Percentiles rank a stretch among this genome's conserved stretches.
Evolutionary conservation across 176 grass and related monocot species (phyloP).

Genomic region (Triticum dicoccoides): DNA sequence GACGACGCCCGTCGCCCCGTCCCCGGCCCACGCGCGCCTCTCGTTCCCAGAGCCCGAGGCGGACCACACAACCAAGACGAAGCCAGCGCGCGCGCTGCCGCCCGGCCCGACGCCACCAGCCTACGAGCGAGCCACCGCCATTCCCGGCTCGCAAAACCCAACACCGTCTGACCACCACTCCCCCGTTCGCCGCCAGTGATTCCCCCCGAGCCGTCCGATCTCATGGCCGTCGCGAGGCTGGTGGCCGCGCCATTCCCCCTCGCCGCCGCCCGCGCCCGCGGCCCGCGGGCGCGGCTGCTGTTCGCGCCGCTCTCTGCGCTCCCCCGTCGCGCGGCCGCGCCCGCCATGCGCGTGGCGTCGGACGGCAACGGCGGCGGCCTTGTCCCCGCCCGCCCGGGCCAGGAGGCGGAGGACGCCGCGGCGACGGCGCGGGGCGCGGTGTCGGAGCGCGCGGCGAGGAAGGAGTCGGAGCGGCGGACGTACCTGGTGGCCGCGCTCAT

Average conservation of each 20-base stretch:
- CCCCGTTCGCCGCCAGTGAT: background rate
- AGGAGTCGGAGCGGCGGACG: conserved; percentile 78
- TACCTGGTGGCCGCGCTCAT: conserved; percentile 89
- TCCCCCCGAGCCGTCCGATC: background rate
- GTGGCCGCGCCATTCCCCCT: conserved; percentile 26
- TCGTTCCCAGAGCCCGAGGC: conserved; percentile 13
- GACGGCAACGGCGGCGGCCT: background rate
- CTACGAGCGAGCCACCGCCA: background rate
- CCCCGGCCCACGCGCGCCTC: background rate
- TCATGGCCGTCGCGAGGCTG: conserved; percentile 47
- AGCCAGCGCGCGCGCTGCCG: too few species aligned
- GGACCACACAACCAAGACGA: background rate
- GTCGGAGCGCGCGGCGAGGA: conserved; percentile 48
- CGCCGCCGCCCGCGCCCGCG: background rate
- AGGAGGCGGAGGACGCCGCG: background rate
- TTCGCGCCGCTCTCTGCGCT: conserved; percentile 30
- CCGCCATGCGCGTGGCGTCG: conserved; percentile 12
- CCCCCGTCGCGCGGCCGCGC: background rate
- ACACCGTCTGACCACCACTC: background rate
- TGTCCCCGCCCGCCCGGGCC: background rate
- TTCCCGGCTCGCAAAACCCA: background rate
- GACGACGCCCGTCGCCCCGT: conserved; percentile 16
- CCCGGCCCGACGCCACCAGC: background rate
- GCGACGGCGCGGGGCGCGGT: background rate
- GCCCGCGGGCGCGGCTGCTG: background rate